Conservation (phyloP, 1,284 basidiomycete genomes). For the Fistulina hepatica region DNA sequence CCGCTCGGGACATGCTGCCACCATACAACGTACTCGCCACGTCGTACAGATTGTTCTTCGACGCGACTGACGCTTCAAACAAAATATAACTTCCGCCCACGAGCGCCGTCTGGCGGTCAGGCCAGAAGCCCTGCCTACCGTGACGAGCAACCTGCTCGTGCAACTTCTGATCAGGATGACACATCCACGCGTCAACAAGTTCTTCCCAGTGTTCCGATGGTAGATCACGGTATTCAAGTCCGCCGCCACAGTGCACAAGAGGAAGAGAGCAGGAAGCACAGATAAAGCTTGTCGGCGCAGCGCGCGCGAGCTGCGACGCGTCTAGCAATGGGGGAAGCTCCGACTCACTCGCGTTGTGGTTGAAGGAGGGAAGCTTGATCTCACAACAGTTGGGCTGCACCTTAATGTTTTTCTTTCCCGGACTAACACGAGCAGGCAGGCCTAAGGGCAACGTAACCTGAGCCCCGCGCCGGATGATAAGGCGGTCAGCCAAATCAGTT, state of each 20-base stretch:
- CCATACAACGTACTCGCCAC: too few relatives aligned
- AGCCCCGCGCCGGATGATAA: constrained; percentile 51
- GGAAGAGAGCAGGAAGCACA: constrained; percentile 72
- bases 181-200: constrained; percentile 97
- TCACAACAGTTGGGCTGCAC: constrained; percentile 53
- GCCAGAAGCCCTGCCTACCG: constrained; percentile 72
- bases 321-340: constrained; percentile 47
- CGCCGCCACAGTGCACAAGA: constrained; percentile 41
- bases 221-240: constrained; percentile 63
- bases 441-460: constrained; percentile 45
- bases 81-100: constrained; percentile 82
- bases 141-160: constrained; percentile 58
- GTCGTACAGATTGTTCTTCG: constrained; percentile 42
- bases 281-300: constrained; percentile 50
- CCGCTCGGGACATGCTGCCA: too few relatives aligned
- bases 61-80: constrained; percentile 52
- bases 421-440: constrained; percentile 52
- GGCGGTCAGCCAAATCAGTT: constrained; percentile 36
- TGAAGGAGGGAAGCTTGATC: constrained; percentile 45
- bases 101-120: constrained; percentile 53
- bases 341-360: constrained; percentile 15
- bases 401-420: constrained; percentile 52
- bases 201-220: constrained; percentile 97
- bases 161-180: constrained; percentile 81
- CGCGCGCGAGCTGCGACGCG: constrained; percentile 45